A percentile compares a stretch with the other conserved stretches of the same genome.
Conservation (phyloP, 495 filamentous ascomycete species). For the Penicillium ucsense region DNA sequence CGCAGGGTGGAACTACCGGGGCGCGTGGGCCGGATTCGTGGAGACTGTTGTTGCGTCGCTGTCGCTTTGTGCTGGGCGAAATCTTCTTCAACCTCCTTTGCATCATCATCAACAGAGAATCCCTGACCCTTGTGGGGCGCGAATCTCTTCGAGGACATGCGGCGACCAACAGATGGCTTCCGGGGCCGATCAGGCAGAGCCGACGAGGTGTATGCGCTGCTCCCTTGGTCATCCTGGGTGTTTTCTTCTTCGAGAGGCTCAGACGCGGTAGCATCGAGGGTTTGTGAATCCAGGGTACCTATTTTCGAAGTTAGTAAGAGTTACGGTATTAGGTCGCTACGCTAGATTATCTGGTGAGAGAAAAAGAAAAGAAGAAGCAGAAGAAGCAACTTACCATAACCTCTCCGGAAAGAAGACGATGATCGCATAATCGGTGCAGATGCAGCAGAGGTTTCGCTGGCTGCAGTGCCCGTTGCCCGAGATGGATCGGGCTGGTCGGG, state of each 20-base stretch:
- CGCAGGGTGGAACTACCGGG: constrained; percentile 58
- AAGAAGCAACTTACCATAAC: constrained; percentile 21
- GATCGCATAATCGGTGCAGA: constrained; percentile 11
- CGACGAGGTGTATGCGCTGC: constrained; percentile 31
- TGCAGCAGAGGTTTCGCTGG: constrained; percentile 2
- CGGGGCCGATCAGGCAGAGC: constrained; percentile 51
- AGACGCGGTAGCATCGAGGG: constrained; percentile 13
- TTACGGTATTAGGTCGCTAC: too few species aligned
- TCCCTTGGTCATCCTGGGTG: constrained; percentile 22
- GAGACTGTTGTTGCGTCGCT: constrained; percentile 26
- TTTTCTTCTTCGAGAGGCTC: constrained; percentile 22
- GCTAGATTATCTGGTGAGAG: too few species aligned
- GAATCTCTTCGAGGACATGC: constrained; percentile 62
- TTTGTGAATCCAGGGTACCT: constrained; percentile 29
- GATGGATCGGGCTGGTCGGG: constrained; percentile 5
- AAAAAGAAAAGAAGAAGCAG: too few species aligned
- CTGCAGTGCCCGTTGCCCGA: constrained; percentile 6
- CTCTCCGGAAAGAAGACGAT: constrained; percentile 19
- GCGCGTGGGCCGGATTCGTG: constrained; percentile 29
- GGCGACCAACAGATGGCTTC: constrained; percentile 61
- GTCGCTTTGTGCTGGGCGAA: constrained; percentile 26
- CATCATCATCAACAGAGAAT: constrained; percentile 91
- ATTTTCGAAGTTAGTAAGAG: not conserved
- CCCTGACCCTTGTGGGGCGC: constrained; percentile 72
- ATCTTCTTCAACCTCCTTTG: constrained; percentile 65